Percentiles rank a stretch among this genome's conserved stretches.
Evolutionary conservation across 306 rosid genomes (phyloP).

Genomic region (Malus asiatica): DNA sequence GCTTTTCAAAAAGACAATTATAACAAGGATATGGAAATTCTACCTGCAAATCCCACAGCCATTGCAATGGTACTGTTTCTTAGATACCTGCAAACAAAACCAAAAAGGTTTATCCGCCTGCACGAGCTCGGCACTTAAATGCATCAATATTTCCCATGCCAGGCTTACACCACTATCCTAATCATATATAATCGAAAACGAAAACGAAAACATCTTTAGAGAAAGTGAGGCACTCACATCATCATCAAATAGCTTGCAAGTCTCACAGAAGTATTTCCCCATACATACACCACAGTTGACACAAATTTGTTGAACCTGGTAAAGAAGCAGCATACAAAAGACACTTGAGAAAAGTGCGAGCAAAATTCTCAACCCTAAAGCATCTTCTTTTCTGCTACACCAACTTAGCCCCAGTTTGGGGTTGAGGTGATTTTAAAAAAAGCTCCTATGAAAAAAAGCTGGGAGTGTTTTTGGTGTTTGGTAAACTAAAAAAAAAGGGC

Average conservation of each 20-base stretch:
- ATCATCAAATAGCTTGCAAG: conserved; percentile 81
- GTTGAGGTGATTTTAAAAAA: no score
- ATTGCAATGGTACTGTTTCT: conserved; percentile 74
- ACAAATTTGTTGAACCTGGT: conserved; percentile 74
- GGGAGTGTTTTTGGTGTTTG: no score
- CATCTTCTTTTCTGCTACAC: not conserved
- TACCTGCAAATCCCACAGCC: conserved; percentile 97
- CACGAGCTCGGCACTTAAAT: not conserved
- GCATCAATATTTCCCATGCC: not conserved
- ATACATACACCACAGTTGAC: conserved; percentile 76
- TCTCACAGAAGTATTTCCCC: conserved; percentile 74
- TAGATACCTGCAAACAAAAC: conserved; percentile 46
- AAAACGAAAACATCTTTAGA: not conserved
- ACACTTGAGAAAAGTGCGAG: not conserved
- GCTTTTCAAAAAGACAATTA: not conserved
- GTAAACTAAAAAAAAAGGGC: no score
- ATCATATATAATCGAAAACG: not conserved
- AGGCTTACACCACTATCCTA: not conserved
- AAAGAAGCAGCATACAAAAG: conserved; percentile 22
- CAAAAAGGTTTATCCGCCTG: not conserved
- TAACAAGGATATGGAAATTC: not conserved
- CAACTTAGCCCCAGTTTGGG: no score
- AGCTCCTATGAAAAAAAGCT: no score
- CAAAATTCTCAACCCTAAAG: not conserved
- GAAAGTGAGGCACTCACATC: conserved; percentile 46